Evolutionary conservation across 2,329 filamentous ascomycete genomes (phyloP), one percentile per base, ranked within the genome.

Genomic region (Periconia sp.): DNA sequence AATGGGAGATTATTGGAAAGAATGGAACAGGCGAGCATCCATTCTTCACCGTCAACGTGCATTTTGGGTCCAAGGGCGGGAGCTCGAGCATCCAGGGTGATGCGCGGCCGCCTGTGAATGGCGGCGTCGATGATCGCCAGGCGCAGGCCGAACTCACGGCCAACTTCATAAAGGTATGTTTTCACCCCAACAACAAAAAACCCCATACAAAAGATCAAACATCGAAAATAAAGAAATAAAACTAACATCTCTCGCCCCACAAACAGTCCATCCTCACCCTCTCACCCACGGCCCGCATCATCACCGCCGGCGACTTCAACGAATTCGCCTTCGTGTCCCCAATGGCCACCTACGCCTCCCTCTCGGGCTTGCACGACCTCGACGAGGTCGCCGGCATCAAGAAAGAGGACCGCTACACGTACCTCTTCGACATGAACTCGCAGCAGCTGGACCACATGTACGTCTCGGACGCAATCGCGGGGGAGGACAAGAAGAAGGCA

Each of bases 21-120:
- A 75, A 78, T 54, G 78, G 73, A 13, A 81, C 79, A 56, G 49
- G 52, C 41, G 37, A 52, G 1, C 59, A 63, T 2, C 57, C 50
- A 1, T 86, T 90, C 73, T 90, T 88, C 72, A 89, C 88, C 2
- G 77, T 91, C 57, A 90, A 90, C 64, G 85, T 90, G 40, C 87
- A 90, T 74, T 85, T 84, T 63, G 79, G 79, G 1, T 85, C 81
- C 63, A 90, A 90, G 74, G 85, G 85, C 27, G 87, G 87, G 37
- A 82, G 83, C 19, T 83, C 83, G 6, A 81, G 82, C 8, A 72
- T 89, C 10, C 82, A 89, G 56, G 87, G 87, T 8, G 86, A 90
- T 62, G 74, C 80, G 0, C 78, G 88, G 9, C 85, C 87, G 1
- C 88, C 87, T 0, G 77, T 88, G 10, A 90, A 91, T 68, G 81